phyloP scores from a whole-genome alignment of 2,329 filamentous ascomycete genomes.

The Diaporthe humulicola region DNA sequence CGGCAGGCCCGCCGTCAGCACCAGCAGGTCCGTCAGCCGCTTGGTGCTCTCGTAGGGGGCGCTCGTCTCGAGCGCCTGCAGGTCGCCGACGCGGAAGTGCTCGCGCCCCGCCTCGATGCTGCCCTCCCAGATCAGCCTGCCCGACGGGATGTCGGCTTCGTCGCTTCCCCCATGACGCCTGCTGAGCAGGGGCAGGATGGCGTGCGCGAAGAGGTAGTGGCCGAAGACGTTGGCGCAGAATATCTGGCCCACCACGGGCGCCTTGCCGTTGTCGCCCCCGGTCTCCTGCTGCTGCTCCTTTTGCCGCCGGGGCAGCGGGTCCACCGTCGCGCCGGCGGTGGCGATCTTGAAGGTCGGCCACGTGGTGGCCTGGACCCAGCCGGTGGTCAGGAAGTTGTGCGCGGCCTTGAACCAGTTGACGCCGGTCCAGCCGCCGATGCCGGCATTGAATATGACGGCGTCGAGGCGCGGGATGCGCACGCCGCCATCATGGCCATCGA shows the following conservation, averaged over 20 bases:
- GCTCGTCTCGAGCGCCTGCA: conserved; percentile 76
- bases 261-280: conserved; percentile 46
- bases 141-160: conserved; percentile 57
- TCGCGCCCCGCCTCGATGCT: conserved; percentile 77
- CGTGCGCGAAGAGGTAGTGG: conserved; percentile 90
- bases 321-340: conserved; percentile 59
- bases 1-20: conserved; percentile 79
- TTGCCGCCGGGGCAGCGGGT: conserved; percentile 58
- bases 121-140: conserved; percentile 87
- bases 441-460: conserved; percentile 86
- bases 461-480: conserved; percentile 79
- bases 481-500: conserved; percentile 53
- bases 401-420: conserved; percentile 76
- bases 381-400: conserved; percentile 65
- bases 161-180: conserved; percentile 48
- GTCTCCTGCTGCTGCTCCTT: conserved; percentile 53
- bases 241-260: conserved; percentile 77
- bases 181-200: conserved; percentile 80
- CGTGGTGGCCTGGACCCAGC: conserved; percentile 77
- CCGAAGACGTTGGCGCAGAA: conserved; percentile 96
- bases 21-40: conserved; percentile 85
- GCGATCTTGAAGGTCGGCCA: conserved; percentile 84
- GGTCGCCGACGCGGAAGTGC: conserved; percentile 75
- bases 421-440: conserved; percentile 88
- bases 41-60: conserved; percentile 89